Evolutionary conservation across 306 rosid species (phyloP), one percentile per base, ranked within the genome.

Genomic region (Quercus engelmannii): DNA sequence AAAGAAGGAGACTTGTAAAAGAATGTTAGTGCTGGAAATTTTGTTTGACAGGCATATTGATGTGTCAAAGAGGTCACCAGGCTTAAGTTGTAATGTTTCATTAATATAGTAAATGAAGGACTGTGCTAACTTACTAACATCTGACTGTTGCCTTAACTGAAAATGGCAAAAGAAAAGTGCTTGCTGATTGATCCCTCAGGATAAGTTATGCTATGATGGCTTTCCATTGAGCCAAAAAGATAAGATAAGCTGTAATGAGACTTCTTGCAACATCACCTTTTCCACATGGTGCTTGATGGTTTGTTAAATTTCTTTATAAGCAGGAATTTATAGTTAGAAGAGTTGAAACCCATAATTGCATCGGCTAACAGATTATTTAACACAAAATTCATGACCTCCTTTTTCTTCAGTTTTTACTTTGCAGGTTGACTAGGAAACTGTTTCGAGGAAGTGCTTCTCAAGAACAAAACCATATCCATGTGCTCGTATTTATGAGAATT

Each of bases 401-500:
- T 71, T 74, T 82, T 80, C 76, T 83, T 43, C 80, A 94, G 97
- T 89, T 74, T 78, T 73, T 67, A 82, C 76, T 84, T 33, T 86
- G 67, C 91, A 85, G 90, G 82, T 85, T 84, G 87, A 92, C 78
- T 87, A 89, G 84, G 87, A 80, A 83, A 84, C 89, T 76, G 91
- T 92, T 72, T 77, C 91, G 75, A 97, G 97, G 74, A 92, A 79
- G 79, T 83, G 76, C 71, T 87, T 91, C 78, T 26, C 74, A 73
- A 79, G 84, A 77, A 84, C 75, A 55, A 85, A 74, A 61, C 85
- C 31, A 18, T 94, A 92, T 82, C 97, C 97, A 69, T 92, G 33
- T 86, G 97, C 93, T 79, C 83, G 72, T 19, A 75, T 90, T 71
- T 94, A 94, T 57, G 93, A 92, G 88, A 87, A 85, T 82, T 86